phyloP scores from a whole-genome alignment of 768 basidiomycete species.

The Rhodotorula paludigena region DNA sequence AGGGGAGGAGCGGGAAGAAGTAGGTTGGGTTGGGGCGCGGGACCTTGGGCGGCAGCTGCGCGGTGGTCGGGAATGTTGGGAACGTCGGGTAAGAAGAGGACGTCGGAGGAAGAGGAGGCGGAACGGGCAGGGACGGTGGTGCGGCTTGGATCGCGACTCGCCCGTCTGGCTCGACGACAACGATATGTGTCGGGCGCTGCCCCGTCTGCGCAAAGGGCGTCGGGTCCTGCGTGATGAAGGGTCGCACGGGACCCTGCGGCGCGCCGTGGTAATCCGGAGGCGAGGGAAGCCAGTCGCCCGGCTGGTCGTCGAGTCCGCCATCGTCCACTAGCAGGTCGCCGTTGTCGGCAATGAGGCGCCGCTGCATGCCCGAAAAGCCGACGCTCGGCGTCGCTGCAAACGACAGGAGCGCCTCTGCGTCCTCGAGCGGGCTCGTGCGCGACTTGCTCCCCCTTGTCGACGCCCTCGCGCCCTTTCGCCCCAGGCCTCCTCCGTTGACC shows the following conservation, averaged over 20 bases:
- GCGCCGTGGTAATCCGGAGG: too few species aligned
- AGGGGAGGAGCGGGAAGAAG: conserved; percentile 7
- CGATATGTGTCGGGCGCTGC: too few species aligned
- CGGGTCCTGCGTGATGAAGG: too few species aligned
- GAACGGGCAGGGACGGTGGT: too few species aligned
- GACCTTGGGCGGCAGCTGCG: background rate
- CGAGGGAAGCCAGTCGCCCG: too few species aligned
- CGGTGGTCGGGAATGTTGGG: background rate
- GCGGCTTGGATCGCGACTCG: too few species aligned
- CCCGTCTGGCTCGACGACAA: too few species aligned
- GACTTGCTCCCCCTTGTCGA: too few species aligned
- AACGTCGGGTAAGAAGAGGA: background rate
- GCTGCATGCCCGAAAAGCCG: too few species aligned
- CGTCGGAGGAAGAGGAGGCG: too few species aligned
- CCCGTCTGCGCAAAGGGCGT: too few species aligned
- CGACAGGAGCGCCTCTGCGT: background rate
- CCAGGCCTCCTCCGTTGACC: background rate
- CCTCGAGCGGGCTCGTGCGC: background rate
- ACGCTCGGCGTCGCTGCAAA: background rate
- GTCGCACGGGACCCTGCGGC: too few species aligned
- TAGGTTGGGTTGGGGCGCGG: background rate
- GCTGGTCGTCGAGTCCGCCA: background rate
- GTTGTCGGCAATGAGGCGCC: background rate
- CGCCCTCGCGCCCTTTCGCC: background rate
- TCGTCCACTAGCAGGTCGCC: background rate